Conservation (phyloP, 495 filamentous ascomycete genomes). For the Aspergillus haitiensis region DNA sequence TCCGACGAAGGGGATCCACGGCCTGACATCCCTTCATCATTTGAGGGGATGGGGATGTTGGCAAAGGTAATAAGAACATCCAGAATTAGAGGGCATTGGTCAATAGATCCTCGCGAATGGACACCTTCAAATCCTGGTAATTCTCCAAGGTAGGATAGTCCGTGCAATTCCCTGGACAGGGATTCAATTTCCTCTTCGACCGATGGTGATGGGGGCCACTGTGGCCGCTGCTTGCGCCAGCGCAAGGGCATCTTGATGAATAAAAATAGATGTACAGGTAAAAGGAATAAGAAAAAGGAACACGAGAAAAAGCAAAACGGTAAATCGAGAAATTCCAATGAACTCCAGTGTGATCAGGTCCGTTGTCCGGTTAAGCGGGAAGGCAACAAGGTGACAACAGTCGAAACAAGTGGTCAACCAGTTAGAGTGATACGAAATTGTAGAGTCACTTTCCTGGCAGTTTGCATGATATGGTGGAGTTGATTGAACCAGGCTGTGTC, state of each 20-base stretch:
- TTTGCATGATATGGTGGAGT: conserved; percentile 28
- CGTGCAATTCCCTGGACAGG: conserved; percentile 44
- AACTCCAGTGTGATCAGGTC: conserved; percentile 9
- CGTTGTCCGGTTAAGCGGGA: background rate
- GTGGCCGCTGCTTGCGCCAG: conserved; percentile 29
- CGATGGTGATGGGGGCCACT: conserved; percentile 44
- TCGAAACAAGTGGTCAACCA: conserved; percentile 17
- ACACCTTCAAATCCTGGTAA: conserved; percentile 42
- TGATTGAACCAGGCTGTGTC: conserved; percentile 18
- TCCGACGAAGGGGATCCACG: conserved; percentile 27
- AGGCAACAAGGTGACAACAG: background rate
- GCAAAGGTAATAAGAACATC: conserved; percentile 24
- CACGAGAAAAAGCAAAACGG: conserved; percentile 4
- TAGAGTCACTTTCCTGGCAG: conserved; percentile 22
- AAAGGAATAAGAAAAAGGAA: conserved; percentile 15
- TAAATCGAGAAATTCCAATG: background rate
- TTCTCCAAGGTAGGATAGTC: conserved; percentile 33
- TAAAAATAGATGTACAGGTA: conserved; percentile 14
- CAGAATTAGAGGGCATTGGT: conserved; percentile 49
- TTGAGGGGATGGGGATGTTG: conserved; percentile 20
- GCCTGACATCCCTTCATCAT: conserved; percentile 9
- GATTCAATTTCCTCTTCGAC: conserved; percentile 48
- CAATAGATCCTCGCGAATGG: conserved; percentile 43
- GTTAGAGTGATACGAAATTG: conserved; percentile 22
- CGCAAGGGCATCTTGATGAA: conserved; percentile 32